phyloP scores from a whole-genome alignment of 768 basidiomycete genomes.

The Sistotremastrum niveocremeum region DNA sequence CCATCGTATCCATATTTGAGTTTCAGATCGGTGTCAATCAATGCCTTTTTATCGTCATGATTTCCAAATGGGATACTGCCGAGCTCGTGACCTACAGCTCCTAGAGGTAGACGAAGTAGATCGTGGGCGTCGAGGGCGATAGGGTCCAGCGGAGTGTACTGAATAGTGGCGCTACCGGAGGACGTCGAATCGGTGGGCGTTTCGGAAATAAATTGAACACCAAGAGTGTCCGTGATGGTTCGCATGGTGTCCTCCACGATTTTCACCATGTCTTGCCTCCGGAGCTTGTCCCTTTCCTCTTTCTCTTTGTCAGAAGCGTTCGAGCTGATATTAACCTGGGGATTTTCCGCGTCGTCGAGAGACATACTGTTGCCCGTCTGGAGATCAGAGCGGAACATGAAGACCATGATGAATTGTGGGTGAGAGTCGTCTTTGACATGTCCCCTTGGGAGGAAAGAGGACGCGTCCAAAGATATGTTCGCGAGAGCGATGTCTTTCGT shows the following conservation, averaged over 20 bases:
- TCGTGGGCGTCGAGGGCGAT: conserved; percentile 4
- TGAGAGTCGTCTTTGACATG: background rate
- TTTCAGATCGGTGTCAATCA: conserved; percentile 9
- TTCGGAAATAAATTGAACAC: no score
- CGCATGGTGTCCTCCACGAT: background rate
- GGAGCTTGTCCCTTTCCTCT: conserved; percentile 2
- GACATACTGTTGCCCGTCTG: conserved; percentile 7
- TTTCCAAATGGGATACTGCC: conserved; percentile 12
- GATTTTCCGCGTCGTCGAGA: conserved; percentile 8
- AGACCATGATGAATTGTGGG: conserved; percentile 8
- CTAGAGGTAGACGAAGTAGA: conserved; percentile 10
- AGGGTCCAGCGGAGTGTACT: background rate
- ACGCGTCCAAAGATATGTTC: conserved; percentile 14
- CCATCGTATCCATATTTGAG: conserved; percentile 2
- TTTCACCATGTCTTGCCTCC: conserved; percentile 3
- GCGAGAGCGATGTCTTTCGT: conserved; percentile 8
- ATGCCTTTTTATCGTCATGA: background rate
- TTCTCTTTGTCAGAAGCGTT: conserved; percentile 2
- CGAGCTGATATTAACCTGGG: conserved; percentile 4
- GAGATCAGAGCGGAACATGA: conserved; percentile 6
- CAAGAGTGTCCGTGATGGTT: no score
- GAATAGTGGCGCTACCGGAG: no score
- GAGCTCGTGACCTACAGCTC: conserved; percentile 17
- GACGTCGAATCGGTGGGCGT: no score
- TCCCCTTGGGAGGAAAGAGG: conserved; percentile 15